These are phyloP conservation scores for Canavalia gladiata DNA, from an alignment of 306 rosid genomes.

Conservation along the genomic window DNA sequence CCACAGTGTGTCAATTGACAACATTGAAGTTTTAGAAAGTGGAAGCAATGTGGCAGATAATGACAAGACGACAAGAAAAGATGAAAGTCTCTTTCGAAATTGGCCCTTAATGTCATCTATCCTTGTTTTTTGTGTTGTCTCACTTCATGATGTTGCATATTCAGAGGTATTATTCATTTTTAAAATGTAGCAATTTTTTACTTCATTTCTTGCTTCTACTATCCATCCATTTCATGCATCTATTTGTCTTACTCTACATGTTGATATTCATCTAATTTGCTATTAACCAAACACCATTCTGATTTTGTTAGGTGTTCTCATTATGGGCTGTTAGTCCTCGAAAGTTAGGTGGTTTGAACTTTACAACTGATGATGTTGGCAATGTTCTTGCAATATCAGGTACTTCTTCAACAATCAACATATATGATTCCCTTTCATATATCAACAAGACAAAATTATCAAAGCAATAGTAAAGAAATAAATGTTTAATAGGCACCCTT, in stretches of 20 bases:
- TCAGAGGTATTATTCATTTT: conserved; percentile 62
- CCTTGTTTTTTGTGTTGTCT: conserved; percentile 68
- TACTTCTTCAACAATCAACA: no score
- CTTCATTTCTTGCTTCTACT: not conserved
- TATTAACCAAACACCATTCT: no score
- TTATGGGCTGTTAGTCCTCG: conserved; percentile 82
- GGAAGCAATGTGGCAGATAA: conserved; percentile 43
- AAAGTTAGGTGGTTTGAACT: conserved; percentile 69
- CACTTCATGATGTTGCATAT: conserved; percentile 83
- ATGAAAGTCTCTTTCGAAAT: conserved; percentile 65
- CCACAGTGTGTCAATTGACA: conserved; percentile 48
- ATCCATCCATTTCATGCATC: no score
- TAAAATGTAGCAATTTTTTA: no score
- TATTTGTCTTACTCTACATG: no score
- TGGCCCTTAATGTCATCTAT: conserved; percentile 89
- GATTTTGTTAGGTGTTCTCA: conserved; percentile 66
- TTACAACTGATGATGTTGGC: conserved; percentile 47
- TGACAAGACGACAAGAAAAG: conserved; percentile 23
- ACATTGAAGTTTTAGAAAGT: conserved; percentile 60
- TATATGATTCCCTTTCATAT: no score
- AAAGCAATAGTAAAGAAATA: no score
- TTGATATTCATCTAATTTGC: no score
- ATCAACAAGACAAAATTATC: no score
- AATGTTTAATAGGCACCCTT: no score
- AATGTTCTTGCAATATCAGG: no score